phyloP scores from a whole-genome alignment of 768 basidiomycete species.

The Podaxis pistillaris region DNA sequence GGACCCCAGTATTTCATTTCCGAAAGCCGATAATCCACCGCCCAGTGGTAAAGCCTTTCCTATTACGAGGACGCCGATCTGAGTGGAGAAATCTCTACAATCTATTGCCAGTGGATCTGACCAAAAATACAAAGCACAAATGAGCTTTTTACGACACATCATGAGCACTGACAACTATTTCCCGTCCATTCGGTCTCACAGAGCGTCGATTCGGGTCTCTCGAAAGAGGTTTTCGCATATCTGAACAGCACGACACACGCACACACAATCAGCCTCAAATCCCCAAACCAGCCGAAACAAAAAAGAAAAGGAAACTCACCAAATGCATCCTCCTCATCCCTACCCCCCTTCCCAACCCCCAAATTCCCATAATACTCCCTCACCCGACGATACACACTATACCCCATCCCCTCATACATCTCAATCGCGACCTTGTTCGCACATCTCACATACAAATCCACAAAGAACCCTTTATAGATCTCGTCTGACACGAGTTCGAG shows the following conservation, averaged over 20 bases:
- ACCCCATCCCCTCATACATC: constrained; percentile 93
- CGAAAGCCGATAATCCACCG: not conserved
- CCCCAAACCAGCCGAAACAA: not conserved
- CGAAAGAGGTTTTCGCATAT: constrained; percentile 74
- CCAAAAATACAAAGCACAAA: constrained; percentile 6
- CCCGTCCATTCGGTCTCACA: constrained; percentile 68
- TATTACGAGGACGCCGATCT: not conserved
- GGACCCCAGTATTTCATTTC: not conserved
- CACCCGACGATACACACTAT: constrained; percentile 89
- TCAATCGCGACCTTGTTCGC: constrained; percentile 79
- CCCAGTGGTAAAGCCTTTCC: not conserved
- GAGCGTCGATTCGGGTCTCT: constrained; percentile 61
- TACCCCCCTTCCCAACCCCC: constrained; percentile 72
- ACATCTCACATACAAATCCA: constrained; percentile 94
- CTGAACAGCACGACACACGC: constrained; percentile 21
- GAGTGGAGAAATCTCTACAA: not conserved
- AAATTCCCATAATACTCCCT: constrained; percentile 84
- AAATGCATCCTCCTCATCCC: constrained; percentile 88
- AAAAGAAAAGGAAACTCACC: constrained; percentile 49
- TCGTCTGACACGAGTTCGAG: constrained; percentile 86
- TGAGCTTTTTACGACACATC: constrained; percentile 45
- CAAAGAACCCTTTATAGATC: constrained; percentile 82
- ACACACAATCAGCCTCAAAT: not conserved
- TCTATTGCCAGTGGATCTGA: not conserved
- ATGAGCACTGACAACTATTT: constrained; percentile 65